These are phyloP conservation scores for Hysterangium stoloniferum DNA, from an alignment of 768 basidiomycete species.

Conservation along the genomic window DNA sequence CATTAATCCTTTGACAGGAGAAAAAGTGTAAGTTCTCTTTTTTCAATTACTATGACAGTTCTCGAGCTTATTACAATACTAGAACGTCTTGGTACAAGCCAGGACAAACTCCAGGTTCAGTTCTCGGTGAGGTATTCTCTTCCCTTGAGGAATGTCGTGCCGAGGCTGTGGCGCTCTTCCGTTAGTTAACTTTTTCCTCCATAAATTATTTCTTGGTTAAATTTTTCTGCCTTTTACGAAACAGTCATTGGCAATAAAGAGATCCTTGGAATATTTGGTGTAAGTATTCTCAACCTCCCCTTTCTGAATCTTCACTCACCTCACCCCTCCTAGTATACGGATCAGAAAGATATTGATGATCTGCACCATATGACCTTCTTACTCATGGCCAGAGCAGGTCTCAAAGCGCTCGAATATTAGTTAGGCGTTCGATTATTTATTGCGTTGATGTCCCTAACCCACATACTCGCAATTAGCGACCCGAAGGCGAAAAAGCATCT, in stretches of 20 bases:
- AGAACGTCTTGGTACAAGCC: constrained; percentile 84
- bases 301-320: neutral
- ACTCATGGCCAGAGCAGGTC: constrained; percentile 77
- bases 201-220: neutral
- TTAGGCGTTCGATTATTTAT: neutral
- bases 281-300: constrained; percentile 25
- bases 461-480: constrained; percentile 31
- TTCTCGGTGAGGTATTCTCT: constrained; percentile 81
- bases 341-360: constrained; percentile 62
- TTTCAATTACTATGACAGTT: too few species aligned
- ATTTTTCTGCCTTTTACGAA: too few species aligned
- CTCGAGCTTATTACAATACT: neutral
- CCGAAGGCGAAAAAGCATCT: constrained; percentile 76
- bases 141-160: constrained; percentile 94
- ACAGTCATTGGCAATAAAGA: constrained; percentile 66
- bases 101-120: constrained; percentile 76
- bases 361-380: constrained; percentile 77
- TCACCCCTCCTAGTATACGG: constrained; percentile 46
- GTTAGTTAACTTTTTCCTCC: constrained; percentile 33
- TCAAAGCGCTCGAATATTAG: constrained; percentile 75
- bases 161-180: constrained; percentile 76
- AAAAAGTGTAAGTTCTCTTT: constrained; percentile 49
- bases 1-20: constrained; percentile 74
- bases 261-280: constrained; percentile 77
- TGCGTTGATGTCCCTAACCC: neutral